Evolutionary conservation across 23 red algal genomes (phyloP).

Genomic region (Gracilaria domingensis): DNA sequence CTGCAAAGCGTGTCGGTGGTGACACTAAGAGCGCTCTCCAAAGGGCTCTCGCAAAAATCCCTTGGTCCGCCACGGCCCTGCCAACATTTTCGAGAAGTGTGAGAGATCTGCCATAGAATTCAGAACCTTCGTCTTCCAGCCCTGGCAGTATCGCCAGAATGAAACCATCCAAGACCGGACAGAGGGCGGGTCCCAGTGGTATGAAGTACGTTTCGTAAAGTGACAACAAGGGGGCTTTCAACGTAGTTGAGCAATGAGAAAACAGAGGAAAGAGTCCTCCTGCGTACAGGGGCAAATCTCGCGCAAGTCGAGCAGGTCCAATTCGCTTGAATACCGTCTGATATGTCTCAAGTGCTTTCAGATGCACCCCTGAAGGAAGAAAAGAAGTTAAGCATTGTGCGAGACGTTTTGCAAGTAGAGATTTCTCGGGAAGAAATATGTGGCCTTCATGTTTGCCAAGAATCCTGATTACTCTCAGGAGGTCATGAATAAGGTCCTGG

Average conservation of each 20-base stretch:
- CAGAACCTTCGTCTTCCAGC: slow-evolving; percentile 80
- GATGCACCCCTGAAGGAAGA: slow-evolving; percentile 86
- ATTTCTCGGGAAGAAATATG: slow-evolving; percentile 81
- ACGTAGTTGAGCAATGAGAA: slow-evolving; percentile 78
- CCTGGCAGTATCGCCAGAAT: slow-evolving; percentile 78
- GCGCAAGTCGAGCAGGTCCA: slow-evolving; percentile 66
- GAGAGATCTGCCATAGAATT: slow-evolving; percentile 61
- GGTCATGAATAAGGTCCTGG: slow-evolving; percentile 83
- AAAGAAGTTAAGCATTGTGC: slow-evolving; percentile 89
- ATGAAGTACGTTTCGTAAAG: slow-evolving; percentile 82
- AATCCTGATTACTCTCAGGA: slow-evolving; percentile 80
- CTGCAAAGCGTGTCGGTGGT: slow-evolving; percentile 71
- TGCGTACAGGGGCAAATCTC: slow-evolving; percentile 77
- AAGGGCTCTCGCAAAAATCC: slow-evolving; percentile 54
- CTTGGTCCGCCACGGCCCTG: slow-evolving; percentile 17
- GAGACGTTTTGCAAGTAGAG: slow-evolving; percentile 84
- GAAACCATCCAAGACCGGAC: slow-evolving; percentile 62
- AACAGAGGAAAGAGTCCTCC: slow-evolving; percentile 90
- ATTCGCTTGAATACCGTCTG: slow-evolving; percentile 84
- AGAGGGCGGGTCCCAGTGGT: slow-evolving; percentile 64
- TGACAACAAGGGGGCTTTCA: slow-evolving; percentile 76
- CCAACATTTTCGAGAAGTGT: slow-evolving; percentile 68
- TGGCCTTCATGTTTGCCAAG: slow-evolving; percentile 71
- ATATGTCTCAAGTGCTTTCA: slow-evolving; percentile 94
- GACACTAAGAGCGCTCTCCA: slow-evolving; percentile 73